Evolutionary conservation across 1,139 yeast genomes (phyloP).

Genomic region (Hyphopichia wangnamkhiaoensis): DNA sequence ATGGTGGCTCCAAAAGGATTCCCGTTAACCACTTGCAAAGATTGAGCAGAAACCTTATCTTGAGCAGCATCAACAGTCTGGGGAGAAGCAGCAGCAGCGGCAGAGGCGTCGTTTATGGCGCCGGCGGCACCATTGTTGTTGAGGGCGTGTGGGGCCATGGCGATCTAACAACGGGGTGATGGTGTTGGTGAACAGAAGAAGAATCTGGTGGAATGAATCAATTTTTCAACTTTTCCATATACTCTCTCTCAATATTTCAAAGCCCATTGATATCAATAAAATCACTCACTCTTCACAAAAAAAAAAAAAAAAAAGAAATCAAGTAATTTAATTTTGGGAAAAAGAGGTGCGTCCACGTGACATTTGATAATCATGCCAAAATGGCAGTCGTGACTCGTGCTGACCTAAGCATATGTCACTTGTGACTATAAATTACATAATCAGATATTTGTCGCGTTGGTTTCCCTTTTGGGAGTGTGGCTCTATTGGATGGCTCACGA

Average conservation of each 20-base stretch:
- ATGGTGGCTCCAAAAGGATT: conserved; percentile 61
- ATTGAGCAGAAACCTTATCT: conserved; percentile 1
- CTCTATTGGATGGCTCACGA: too few relatives aligned
- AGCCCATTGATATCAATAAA: too few relatives aligned
- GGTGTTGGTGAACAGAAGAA: not conserved
- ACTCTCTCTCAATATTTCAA: too few relatives aligned
- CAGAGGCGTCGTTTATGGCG: conserved; percentile 1
- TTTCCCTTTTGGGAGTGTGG: too few relatives aligned
- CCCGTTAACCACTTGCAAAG: conserved; percentile 13
- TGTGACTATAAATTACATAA: too few relatives aligned
- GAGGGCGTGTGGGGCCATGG: conserved; percentile 10
- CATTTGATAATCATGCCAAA: not conserved
- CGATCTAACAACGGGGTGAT: not conserved
- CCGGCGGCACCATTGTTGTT: not conserved
- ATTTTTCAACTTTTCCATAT: not conserved
- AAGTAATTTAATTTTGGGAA: not conserved
- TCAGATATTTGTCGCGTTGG: too few relatives aligned
- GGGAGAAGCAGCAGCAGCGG: conserved; percentile 3
- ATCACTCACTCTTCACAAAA: too few relatives aligned
- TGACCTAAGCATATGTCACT: not conserved
- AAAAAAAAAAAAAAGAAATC: not conserved
- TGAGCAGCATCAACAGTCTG: not conserved
- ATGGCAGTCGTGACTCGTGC: too few relatives aligned
- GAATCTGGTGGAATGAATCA: not conserved
- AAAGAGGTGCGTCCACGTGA: conserved; percentile 1